Evolutionary conservation across 139 green algal species (phyloP).

Genomic region (Chlorella vulgaris): DNA sequence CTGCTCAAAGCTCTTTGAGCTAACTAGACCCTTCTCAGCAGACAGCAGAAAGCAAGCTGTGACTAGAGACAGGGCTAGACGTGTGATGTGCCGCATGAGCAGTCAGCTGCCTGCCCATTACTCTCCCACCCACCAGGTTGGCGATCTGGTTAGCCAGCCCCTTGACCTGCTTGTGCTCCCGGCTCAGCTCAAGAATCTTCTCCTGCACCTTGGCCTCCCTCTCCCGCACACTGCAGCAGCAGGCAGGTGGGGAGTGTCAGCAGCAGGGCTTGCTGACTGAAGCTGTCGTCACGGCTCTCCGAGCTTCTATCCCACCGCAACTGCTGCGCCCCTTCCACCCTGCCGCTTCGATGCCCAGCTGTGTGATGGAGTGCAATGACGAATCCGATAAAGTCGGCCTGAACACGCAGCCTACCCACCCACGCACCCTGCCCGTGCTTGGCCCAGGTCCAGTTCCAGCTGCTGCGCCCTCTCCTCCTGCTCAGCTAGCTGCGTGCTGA

Average conservation of each 20-base stretch:
- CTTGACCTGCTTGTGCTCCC: slow-evolving; percentile 12
- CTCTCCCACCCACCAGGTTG: slow-evolving; percentile 8
- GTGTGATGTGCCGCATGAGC: no score
- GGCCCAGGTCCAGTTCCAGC: background rate
- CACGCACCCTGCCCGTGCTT: background rate
- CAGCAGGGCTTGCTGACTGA: background rate
- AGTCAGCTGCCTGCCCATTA: no score
- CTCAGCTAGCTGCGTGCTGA: slow-evolving; percentile 8
- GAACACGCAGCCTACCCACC: no score
- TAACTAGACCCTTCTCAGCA: no score
- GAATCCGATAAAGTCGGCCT: no score
- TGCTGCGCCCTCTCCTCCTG: background rate
- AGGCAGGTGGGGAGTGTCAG: background rate
- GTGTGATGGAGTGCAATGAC: no score
- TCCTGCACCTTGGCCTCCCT: background rate
- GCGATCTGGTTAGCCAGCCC: slow-evolving; percentile 9
- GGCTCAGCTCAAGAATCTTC: slow-evolving; percentile 12
- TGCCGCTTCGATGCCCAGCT: no score
- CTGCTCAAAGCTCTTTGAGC: no score
- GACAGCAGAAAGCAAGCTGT: background rate
- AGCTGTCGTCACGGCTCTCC: no score
- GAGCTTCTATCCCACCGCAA: no score
- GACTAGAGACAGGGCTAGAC: no score
- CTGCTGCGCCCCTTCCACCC: no score
- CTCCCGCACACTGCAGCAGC: slow-evolving; percentile 3